Conservation (phyloP, 129 eudicot genomes). For the Pulicaria dysenterica region DNA sequence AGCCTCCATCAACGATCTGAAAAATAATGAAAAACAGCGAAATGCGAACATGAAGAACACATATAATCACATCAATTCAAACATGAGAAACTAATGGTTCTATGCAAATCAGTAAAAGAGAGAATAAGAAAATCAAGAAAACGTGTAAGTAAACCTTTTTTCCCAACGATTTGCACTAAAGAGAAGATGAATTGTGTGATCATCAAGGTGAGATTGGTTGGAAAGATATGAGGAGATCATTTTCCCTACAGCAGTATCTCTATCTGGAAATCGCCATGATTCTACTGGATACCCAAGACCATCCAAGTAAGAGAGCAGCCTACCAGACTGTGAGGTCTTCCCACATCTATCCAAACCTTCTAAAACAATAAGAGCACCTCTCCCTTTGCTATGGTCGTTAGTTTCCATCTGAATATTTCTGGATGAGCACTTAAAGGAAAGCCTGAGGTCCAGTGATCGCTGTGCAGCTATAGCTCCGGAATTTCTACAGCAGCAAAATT, state of each 20-base stretch:
- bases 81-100: background rate
- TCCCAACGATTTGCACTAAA: conserved; percentile 98
- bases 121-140: background rate
- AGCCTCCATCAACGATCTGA: conserved; percentile 83
- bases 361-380: conserved; percentile 84
- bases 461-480: conserved; percentile 34
- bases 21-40: background rate
- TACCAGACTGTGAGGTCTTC: conserved; percentile 71
- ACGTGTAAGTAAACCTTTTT: conserved; percentile 58
- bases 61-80: background rate
- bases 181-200: conserved; percentile 73
- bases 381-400: conserved; percentile 30
- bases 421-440: conserved; percentile 38
- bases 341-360: conserved; percentile 96
- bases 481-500: conserved; percentile 28
- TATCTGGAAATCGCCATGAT: conserved; percentile 87
- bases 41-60: background rate
- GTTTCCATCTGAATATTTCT: conserved; percentile 58
- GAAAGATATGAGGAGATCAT: conserved; percentile 85
- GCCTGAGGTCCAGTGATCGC: conserved; percentile 31
- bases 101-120: no score
- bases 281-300: conserved; percentile 59
- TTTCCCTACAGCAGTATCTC: conserved; percentile 77
- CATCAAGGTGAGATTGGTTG: conserved; percentile 81
- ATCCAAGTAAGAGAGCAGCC: conserved; percentile 49